phyloP scores from a whole-genome alignment of 2,329 filamentous ascomycete genomes.

The Calonectria pauciramosa region DNA sequence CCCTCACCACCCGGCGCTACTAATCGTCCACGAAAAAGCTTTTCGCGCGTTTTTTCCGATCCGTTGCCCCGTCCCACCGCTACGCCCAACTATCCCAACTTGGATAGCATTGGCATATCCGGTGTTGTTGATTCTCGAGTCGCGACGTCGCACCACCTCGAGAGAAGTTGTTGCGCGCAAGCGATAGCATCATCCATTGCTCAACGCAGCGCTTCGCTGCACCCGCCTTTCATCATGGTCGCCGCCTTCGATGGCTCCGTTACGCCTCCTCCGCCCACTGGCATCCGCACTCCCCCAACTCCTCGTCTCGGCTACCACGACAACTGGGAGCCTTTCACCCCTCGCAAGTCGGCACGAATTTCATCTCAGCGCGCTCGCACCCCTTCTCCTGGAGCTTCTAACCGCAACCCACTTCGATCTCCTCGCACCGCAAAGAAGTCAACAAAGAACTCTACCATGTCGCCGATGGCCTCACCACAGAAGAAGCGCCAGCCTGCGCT shows the following conservation, averaged over 20 bases:
- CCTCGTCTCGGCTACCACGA: constrained; percentile 78
- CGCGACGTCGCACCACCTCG: constrained; percentile 23
- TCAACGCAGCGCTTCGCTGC: constrained; percentile 31
- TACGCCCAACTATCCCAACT: constrained; percentile 21
- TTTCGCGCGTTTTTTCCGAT: constrained; percentile 24
- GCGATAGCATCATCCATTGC: constrained; percentile 16
- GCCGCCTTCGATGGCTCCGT: constrained; percentile 50
- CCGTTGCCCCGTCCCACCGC: constrained; percentile 7
- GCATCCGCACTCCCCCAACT: constrained; percentile 76
- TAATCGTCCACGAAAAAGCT: constrained; percentile 1
- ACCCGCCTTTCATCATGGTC: constrained; percentile 44
- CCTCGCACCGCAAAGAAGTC: constrained; percentile 51
- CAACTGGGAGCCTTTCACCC: constrained; percentile 79
- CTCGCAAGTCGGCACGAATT: constrained; percentile 77
- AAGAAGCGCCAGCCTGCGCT: constrained; percentile 65
- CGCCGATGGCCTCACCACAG: constrained; percentile 61
- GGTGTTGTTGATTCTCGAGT: constrained; percentile 36
- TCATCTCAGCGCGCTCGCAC: constrained; percentile 70
- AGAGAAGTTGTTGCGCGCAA: constrained; percentile 20
- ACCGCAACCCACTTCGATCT: constrained; percentile 49
- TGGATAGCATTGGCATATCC: constrained; percentile 37
- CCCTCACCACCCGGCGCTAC: neutral
- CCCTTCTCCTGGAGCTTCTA: constrained; percentile 64
- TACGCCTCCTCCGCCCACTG: constrained; percentile 73
- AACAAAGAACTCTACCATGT: constrained; percentile 52